Percentiles rank a stretch among this genome's conserved stretches.
Conservation (phyloP, 306 rosid species). For the Morella rubra region DNA sequence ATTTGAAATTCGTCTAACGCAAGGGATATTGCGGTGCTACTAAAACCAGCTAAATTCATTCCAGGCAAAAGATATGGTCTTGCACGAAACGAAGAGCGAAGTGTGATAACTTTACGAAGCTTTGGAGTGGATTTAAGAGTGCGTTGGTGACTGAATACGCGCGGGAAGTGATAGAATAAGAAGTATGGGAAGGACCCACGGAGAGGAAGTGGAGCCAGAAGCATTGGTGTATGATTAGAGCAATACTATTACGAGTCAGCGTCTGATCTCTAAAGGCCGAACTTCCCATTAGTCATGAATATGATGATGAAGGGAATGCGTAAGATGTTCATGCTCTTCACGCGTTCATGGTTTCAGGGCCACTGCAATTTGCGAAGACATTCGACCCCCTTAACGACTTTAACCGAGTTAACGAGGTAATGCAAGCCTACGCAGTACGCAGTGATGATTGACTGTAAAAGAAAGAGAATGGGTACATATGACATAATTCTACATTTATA, state of each 20-base stretch:
- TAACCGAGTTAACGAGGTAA: too few relatives aligned
- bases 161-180: constrained; percentile 30
- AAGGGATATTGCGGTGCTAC: constrained; percentile 37
- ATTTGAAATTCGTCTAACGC: constrained; percentile 28
- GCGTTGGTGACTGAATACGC: constrained; percentile 13
- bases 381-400: too few relatives aligned
- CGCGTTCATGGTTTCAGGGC: background rate
- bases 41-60: constrained; percentile 40
- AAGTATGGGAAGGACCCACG: constrained; percentile 28
- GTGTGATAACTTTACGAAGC: constrained; percentile 32
- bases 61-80: background rate
- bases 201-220: constrained; percentile 16
- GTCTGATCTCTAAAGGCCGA: constrained; percentile 1
- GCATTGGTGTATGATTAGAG: constrained; percentile 22
- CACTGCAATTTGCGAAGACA: too few relatives aligned
- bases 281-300: background rate
- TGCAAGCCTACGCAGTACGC: too few relatives aligned
- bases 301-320: background rate
- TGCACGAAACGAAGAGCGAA: background rate
- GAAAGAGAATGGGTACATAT: too few relatives aligned
- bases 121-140: constrained; percentile 12
- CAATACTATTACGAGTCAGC: background rate
- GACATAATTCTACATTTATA: too few relatives aligned
- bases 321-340: background rate
- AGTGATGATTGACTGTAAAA: too few relatives aligned